A percentile compares a stretch with the other conserved stretches of the same genome.
Conservation (phyloP, 306 rosid genomes). For the Neltuma alba region DNA sequence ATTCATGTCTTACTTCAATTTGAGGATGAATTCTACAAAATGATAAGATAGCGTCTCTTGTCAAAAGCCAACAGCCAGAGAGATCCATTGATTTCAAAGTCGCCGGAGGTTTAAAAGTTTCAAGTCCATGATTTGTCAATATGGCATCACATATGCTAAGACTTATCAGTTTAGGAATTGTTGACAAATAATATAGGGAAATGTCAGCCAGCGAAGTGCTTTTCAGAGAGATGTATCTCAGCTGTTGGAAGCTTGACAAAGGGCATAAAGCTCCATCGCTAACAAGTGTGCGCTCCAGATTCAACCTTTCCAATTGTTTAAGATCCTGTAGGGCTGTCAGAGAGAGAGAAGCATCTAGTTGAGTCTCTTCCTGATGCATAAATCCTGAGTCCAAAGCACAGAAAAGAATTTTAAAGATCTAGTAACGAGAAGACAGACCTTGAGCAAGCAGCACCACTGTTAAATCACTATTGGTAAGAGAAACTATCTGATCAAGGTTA, state of each 20-base stretch:
- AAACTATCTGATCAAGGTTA: not conserved
- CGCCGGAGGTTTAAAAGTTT: conserved; percentile 56
- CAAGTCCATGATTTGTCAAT: conserved; percentile 70
- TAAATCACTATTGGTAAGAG: not conserved
- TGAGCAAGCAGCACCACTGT: not conserved
- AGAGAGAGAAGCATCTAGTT: conserved; percentile 37
- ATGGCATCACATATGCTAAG: conserved; percentile 61
- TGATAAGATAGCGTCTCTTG: conserved; percentile 50
- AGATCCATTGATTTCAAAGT: conserved; percentile 68
- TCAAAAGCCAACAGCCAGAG: conserved; percentile 91
- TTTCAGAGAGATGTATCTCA: conserved; percentile 60
- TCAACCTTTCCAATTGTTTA: conserved; percentile 53
- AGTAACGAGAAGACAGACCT: not conserved
- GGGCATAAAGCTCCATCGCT: conserved; percentile 57
- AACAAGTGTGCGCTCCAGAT: conserved; percentile 69
- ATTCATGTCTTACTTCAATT: conserved; percentile 53
- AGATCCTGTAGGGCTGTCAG: conserved; percentile 53
- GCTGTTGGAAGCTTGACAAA: conserved; percentile 59
- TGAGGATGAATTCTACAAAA: conserved; percentile 69
- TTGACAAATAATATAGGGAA: conserved; percentile 61
- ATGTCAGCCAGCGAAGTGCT: conserved; percentile 67
- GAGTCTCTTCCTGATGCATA: conserved; percentile 34
- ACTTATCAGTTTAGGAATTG: conserved; percentile 55
- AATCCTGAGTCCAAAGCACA: conserved; percentile 45
- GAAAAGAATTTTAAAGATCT: not conserved